Percentiles rank a stretch among this genome's conserved stretches.
Conservation (phyloP, 1,139 yeast species). For the Chernovozyma aurita region DNA sequence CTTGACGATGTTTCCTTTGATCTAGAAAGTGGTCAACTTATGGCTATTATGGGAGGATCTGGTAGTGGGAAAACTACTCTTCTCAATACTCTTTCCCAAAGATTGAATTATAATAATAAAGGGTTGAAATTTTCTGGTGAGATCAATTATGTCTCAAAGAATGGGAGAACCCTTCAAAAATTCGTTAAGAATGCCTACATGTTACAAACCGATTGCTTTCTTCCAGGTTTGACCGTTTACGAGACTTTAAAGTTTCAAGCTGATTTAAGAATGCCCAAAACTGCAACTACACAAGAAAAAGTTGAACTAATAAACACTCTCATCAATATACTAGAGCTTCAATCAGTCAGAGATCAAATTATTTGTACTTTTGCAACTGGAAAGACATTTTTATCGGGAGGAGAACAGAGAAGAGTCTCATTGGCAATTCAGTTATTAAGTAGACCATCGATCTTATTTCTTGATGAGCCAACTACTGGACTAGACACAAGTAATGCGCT, state of each 20-base stretch:
- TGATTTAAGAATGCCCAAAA: constrained; percentile 53
- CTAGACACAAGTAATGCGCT: constrained; percentile 76
- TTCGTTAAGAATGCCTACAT: constrained; percentile 59
- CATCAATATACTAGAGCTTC: constrained; percentile 55
- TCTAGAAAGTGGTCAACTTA: constrained; percentile 46
- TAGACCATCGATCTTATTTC: constrained; percentile 69
- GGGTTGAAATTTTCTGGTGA: constrained; percentile 29
- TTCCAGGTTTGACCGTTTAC: constrained; percentile 65
- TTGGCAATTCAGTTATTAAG: constrained; percentile 75
- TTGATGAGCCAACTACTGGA: constrained; percentile 91
- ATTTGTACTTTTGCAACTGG: constrained; percentile 47
- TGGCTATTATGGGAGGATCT: constrained; percentile 80
- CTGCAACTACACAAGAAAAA: constrained; percentile 38
- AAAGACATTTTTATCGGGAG: constrained; percentile 65
- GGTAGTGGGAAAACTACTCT: constrained; percentile 87
- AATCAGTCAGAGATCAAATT: constrained; percentile 53
- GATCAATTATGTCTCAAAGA: constrained; percentile 15
- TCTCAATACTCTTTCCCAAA: constrained; percentile 64
- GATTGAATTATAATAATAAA: constrained; percentile 39
- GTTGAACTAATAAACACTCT: constrained; percentile 52
- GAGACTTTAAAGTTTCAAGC: constrained; percentile 73
- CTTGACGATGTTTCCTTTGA: constrained; percentile 50
- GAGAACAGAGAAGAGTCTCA: constrained; percentile 75
- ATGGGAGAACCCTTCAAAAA: constrained; percentile 7
- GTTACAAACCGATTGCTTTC: constrained; percentile 70